Base-by-base conservation (phyloP, 1,284 basidiomycete genomes). In the Ustilago sp. region DNA sequence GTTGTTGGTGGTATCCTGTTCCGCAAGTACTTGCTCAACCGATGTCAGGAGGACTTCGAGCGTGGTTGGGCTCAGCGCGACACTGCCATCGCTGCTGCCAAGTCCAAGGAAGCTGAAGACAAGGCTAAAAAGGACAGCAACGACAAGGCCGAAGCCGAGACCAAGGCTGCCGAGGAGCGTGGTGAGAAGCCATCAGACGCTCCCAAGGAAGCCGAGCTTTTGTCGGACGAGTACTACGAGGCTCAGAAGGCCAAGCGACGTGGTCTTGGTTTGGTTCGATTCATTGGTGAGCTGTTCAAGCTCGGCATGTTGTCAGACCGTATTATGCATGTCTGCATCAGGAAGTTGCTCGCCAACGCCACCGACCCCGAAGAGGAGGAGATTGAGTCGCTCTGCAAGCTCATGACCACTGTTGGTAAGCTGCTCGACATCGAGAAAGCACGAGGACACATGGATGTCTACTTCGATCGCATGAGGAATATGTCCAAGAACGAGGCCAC, bases 211-310 rank as follows among this genome's bases (percentile, higher is more conserved):
- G 84, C 84, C 53, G 87, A 87, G 78, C 80, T 88, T 53, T 93
- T 97, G 82, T 96, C 93, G 6, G 95, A 98, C 13, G 95, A 98
- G 88, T 98, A 98, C 89, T 98, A 98, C 85, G 93, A 93, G 57
- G 93, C 93, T 19, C 93, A 95, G 87, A 98, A 98, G 89, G 95
- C 95, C 51, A 98, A 98, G 89, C 93, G 95, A 77, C 93, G 94
- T 78, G 95, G 95, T 87, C 92, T 98, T 31, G 96, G 96, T 89
- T 90, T 98, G 72, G 94, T 98, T 87, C 93, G 93, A 86, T 97
- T 99, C 88, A 97, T 98, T 78, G 95, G 96, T 83, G 95, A 98
- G 88, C 89, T 98, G 66, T 98, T 95, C 92, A 98, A 98, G 89
- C 89, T 98, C 43, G 92, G 92, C 87, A 96, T 97, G 93, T 89